Evolutionary conservation across 2,329 filamentous ascomycete species (phyloP), one percentile per base, ranked within the genome.

Genomic region (Zymoseptoria tritici): DNA sequence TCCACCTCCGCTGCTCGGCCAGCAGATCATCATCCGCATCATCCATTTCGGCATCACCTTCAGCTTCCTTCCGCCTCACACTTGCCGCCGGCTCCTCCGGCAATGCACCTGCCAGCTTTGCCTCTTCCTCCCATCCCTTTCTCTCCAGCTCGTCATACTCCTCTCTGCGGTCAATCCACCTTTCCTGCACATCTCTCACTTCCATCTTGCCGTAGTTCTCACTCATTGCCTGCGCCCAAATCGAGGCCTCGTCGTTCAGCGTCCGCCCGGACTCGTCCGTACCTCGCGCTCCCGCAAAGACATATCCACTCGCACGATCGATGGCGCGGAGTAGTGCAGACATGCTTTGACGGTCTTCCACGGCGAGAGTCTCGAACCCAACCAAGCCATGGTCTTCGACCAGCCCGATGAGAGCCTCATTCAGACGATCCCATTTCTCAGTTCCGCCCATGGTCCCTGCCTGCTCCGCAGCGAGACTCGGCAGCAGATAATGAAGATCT

Each of bases 301-400:
- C 89, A 76, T 97, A 97, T 0, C 94, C 94, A 9, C 90, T 88
- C 0, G 94, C 93, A 50, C 94, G 84, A 73, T 99, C 94, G 70
- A 99, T 92, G 0, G 93, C 87, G 52, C 89, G 85, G 56, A 99
- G 78, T 3, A 99, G 80, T 67, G 89, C 87, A 85, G 95, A 95
- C 91, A 99, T 97, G 72, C 90, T 95, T 76, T 88, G 90, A 74
- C 96, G 97, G 72, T 99, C 94, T 76, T 99, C 94, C 1, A 99
- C 91, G 0, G 94, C 92, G 29, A 99, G 78, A 0, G 95, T 95
- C 73, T 97, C 92, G 71, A 96, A 99, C 0, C 86, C 85, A 1
- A 99, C 91, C 3, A 99, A 82, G 0, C 89, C 88, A 72, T 97
- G 97, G 69, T 88, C 90, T 70, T 96, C 89, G 42, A 99, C 89